phyloP scores from a whole-genome alignment of 345 rosid species.

The Crucihimalaya himalaica region DNA sequence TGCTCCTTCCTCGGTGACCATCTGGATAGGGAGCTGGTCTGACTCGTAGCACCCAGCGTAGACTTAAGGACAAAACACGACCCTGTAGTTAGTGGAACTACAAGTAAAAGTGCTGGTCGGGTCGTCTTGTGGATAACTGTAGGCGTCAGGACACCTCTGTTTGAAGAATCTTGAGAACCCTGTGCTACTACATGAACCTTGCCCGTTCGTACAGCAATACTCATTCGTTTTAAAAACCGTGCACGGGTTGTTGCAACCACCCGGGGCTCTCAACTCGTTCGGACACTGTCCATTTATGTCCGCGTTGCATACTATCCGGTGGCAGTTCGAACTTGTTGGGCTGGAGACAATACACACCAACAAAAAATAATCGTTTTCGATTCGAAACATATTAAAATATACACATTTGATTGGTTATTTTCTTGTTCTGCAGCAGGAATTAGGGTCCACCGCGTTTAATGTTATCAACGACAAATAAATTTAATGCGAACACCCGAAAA shows the following conservation, averaged over 20 bases:
- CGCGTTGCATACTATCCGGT: conserved; percentile 47
- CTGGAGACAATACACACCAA: conserved; percentile 13
- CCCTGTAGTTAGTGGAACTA: conserved; percentile 42
- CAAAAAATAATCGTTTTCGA: neutral
- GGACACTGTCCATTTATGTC: conserved; percentile 67
- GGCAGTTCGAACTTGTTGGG: conserved; percentile 45
- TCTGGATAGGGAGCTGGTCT: neutral
- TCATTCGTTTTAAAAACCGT: conserved; percentile 47
- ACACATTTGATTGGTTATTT: too few species aligned
- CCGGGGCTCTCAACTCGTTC: conserved; percentile 31
- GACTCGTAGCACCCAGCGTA: neutral
- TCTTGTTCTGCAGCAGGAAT: too few species aligned
- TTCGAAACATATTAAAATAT: neutral
- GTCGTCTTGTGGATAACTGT: conserved; percentile 50
- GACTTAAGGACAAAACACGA: conserved; percentile 48
- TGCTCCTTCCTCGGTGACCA: conserved; percentile 11
- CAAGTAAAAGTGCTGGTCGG: conserved; percentile 48
- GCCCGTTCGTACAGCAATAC: conserved; percentile 51
- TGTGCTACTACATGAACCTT: conserved; percentile 33
- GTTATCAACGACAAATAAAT: too few species aligned
- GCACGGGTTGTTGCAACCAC: conserved; percentile 52
- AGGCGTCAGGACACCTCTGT: conserved; percentile 43
- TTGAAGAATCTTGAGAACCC: conserved; percentile 43
- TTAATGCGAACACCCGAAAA: too few species aligned
- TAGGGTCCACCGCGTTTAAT: too few species aligned